Percentiles rank a stretch among this genome's conserved stretches.
Conservation (phyloP, 441 rosid genomes). For the Mallotus japonicus region DNA sequence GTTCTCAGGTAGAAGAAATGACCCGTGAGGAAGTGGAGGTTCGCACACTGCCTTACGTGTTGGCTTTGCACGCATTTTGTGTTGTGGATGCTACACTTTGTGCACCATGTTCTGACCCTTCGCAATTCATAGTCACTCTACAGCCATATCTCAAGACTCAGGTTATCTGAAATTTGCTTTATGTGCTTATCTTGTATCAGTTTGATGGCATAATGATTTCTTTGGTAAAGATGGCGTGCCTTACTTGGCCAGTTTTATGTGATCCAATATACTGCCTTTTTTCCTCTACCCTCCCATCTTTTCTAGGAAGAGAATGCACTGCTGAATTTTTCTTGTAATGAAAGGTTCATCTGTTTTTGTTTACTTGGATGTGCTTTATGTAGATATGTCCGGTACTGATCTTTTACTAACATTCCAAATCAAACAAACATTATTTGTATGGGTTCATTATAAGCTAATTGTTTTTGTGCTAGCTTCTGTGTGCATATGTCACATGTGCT, state of each 20-base stretch:
- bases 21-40: slow-evolving; percentile 66
- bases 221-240: not conserved
- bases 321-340: not conserved
- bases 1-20: slow-evolving; percentile 80
- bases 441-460: not conserved
- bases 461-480: not conserved
- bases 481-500: not conserved
- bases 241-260: not conserved
- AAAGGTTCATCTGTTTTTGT: not conserved
- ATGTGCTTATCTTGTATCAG: not conserved
- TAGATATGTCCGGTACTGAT: not conserved
- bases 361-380: not conserved
- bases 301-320: slow-evolving; percentile 3
- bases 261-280: not conserved
- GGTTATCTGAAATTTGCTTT: slow-evolving; percentile 43
- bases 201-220: not conserved
- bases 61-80: slow-evolving; percentile 92
- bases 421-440: not conserved
- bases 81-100: slow-evolving; percentile 93
- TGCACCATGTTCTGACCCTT: slow-evolving; percentile 90
- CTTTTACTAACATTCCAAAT: not conserved
- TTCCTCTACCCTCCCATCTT: not conserved
- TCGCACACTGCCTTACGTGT: slow-evolving; percentile 76
- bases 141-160: slow-evolving; percentile 96
- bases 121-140: slow-evolving; percentile 88